Evolutionary conservation across 2,329 filamentous ascomycete species (phyloP), one percentile per base, ranked within the genome.

Genomic region (Fonsecaea monophora): DNA sequence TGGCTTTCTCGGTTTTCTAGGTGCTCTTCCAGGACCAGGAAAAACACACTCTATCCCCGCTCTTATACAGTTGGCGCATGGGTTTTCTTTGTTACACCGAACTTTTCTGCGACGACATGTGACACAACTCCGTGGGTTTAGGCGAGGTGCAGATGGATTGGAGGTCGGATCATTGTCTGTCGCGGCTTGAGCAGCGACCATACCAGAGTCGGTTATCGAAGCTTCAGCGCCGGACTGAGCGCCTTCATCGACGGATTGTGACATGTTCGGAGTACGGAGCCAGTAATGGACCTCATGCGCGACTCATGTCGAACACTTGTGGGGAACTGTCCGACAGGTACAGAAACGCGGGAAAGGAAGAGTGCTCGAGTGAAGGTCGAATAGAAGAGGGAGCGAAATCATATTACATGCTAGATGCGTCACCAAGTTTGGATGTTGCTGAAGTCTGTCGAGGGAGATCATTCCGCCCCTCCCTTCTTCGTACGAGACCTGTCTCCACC

Each of bases 21-120:
- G 86, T 4, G 87, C 86, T 65, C 87, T 79, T 3, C 86, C 87
- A 2, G 87, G 86, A 2, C 84, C 82, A 2, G 87, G 87, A 72
- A 87, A 89, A n/a, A 88, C 72, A 74, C 87, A 89, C 65, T 88
- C 85, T 68, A 86, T 86, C 55, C 84, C 78, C 0, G 80, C 79
- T 73, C 79, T 82, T 56, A 76, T 71, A 67, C 82, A 84, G 68
- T 84, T 83, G 38, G 79, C 80, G 71, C 82, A 84, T 32, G 82
- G 81, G 12, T 79, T 76, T 37, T 77, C 50, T 73, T 83, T 84
- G 68, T 83, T 81, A 70, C 82, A 84, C 60, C 81, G 78, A 15
- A 84, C 81, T 68, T 83, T 83, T 48, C 81, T 75, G 50, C 79
- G 78, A 34, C 81, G 80, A 70, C 81, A 83, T 48, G 81, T 82